phyloP scores from a whole-genome alignment of 2,329 filamentous ascomycete genomes.

The Penicillium sp. region DNA sequence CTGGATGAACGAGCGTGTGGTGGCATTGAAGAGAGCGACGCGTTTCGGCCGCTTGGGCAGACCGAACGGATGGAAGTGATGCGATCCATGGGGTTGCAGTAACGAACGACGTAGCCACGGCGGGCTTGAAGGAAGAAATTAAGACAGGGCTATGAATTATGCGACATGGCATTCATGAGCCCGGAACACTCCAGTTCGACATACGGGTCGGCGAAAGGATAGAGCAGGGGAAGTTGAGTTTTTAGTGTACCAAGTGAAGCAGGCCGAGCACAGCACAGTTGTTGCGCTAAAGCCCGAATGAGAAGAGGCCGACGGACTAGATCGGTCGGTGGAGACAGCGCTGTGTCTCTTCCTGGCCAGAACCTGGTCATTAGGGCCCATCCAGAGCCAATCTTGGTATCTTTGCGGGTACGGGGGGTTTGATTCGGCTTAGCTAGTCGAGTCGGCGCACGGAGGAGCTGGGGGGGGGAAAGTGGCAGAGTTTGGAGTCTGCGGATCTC shows the following conservation, averaged over 20 bases:
- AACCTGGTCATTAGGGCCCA: no score
- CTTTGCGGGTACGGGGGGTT: no score
- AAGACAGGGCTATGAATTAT: conserved; percentile 6
- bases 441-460: no score
- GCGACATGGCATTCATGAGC: conserved; percentile 8
- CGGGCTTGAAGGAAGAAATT: conserved; percentile 5
- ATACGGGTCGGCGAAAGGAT: background rate
- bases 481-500: no score
- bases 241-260: conserved; percentile 8
- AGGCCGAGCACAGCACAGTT: conserved; percentile 14
- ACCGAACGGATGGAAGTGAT: background rate
- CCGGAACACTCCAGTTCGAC: background rate
- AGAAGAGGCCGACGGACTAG: conserved; percentile 18
- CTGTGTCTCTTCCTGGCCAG: background rate
- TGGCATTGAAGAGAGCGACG: conserved; percentile 2
- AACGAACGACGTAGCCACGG: conserved; percentile 14
- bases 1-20: conserved; percentile 1
- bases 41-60: conserved; percentile 4
- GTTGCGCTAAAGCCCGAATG: conserved; percentile 13
- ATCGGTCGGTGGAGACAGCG: conserved; percentile 23
- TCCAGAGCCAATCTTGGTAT: no score
- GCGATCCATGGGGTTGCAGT: conserved; percentile 7
- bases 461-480: background rate
- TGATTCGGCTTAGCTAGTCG: no score
- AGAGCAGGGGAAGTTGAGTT: background rate